Base-by-base conservation (phyloP, 2,329 filamentous ascomycete genomes). In the Chaetomiaceae sp. region DNA sequence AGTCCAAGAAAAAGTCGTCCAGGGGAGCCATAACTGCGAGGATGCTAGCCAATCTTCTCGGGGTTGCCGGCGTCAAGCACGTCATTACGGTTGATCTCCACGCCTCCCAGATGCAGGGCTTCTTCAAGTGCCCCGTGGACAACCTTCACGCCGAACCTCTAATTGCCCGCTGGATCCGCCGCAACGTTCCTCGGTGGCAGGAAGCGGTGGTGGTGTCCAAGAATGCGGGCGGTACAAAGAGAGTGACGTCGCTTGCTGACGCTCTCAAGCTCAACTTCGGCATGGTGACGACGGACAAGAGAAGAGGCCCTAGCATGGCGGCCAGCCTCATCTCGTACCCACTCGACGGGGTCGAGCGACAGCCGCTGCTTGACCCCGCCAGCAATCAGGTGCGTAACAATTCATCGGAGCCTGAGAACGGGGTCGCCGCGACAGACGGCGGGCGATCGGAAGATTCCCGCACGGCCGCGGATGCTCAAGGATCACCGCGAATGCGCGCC, bases 1-100 rank as follows among this genome's bases (percentile, higher is more conserved):
- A 99, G 72, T 97, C 92, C 54, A 99, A 99, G 79, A 97, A 97
- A 79, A 99, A 99, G 75, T 90, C 90, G 52, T 92, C 97, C 67
- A 84, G 94, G 60, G 94, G 94, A 47, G 90, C 94, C 54, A 97
- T 99, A 66, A 96, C 94, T 8, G 94, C 94, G 51, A 86, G 92
- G 62, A 96, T 99, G 90, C 81, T 99, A 48, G 92, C 94, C 56
- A 99, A 99, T 69, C 81, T 97, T 45, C 84, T 99, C 62, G 82
- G 88, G 56, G 88, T 99, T 53, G 94, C 94, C 47, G 94, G 94
- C 49, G 90, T 99, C 61, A 90, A 95, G 73, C 94, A 99, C 75
- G 89, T 99, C 69, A 91, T 99, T 65, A 99, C 94, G 14, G 87
- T 99, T 66, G 94, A 99, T 67, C 80, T 99, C 27, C 94, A 99